Conservation (phyloP, 2,329 filamentous ascomycete species). For the Cercospora brassicicola region DNA sequence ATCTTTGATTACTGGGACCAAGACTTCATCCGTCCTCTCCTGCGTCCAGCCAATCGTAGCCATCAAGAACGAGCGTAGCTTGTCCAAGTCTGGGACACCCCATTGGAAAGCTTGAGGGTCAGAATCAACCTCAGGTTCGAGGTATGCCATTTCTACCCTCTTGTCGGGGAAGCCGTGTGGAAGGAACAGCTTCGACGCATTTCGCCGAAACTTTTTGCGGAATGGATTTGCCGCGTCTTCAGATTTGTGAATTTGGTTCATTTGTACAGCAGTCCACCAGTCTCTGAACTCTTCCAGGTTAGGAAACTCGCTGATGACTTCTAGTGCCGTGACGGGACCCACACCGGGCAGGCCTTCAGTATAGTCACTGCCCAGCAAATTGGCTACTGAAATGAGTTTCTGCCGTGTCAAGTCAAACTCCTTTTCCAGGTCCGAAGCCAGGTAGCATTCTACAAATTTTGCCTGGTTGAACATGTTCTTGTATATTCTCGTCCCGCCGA, state of each 20-base stretch:
- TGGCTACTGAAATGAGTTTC: constrained; percentile 84
- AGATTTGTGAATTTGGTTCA: constrained; percentile 60
- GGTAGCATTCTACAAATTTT: constrained; percentile 96
- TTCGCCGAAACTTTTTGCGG: constrained; percentile 81
- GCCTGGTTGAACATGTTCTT: constrained; percentile 99
- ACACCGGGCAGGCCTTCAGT: constrained; percentile 88
- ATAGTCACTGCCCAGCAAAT: constrained; percentile 91
- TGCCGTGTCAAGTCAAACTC: constrained; percentile 85
- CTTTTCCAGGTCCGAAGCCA: constrained; percentile 77
- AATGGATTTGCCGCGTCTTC: constrained; percentile 62
- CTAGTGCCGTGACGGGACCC: constrained; percentile 89
- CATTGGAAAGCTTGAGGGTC: constrained; percentile 82
- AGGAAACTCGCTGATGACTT: constrained; percentile 88
- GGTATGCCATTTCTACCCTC: constrained; percentile 79
- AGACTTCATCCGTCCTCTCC: constrained; percentile 90
- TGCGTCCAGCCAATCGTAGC: constrained; percentile 87
- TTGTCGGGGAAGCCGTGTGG: constrained; percentile 75
- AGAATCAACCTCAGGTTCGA: constrained; percentile 80
- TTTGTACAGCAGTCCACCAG: constrained; percentile 84
- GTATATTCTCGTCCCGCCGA: constrained; percentile 93
- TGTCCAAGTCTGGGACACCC: constrained; percentile 91
- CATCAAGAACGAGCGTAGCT: constrained; percentile 81
- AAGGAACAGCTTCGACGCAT: constrained; percentile 82
- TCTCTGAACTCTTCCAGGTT: constrained; percentile 73
- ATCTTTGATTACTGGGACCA: constrained; percentile 91